Percentiles rank a stretch among this genome's conserved stretches.
Conservation (phyloP, 169 alveolate genomes). For the Eimeria nieschulzi region DNA sequence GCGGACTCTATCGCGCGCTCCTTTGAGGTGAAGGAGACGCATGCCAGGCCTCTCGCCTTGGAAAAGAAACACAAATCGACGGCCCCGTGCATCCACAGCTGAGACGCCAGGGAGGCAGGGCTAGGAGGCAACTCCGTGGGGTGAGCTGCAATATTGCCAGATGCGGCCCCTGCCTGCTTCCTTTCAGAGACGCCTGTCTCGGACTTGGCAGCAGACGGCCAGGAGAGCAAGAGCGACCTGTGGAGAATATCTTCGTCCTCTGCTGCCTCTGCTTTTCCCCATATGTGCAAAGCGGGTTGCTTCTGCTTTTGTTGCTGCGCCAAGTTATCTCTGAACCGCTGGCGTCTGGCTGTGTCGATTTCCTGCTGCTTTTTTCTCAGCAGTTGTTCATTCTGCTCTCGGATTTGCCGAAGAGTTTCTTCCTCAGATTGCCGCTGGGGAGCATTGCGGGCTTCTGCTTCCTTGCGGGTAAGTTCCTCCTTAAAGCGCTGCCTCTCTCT, state of each 20-base stretch:
- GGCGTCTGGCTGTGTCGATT: neutral
- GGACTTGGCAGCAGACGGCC: conserved; percentile 17
- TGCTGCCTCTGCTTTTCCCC: conserved; percentile 10
- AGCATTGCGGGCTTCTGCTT: conserved; percentile 24
- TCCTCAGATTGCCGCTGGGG: neutral
- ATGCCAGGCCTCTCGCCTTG: neutral
- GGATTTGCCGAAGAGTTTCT: neutral
- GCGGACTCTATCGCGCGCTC: conserved; percentile 70
- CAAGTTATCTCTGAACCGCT: neutral
- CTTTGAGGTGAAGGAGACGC: conserved; percentile 61
- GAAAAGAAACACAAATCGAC: conserved; percentile 50
- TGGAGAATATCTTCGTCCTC: conserved; percentile 46
- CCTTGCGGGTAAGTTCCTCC: conserved; percentile 46
- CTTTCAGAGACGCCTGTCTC: neutral
- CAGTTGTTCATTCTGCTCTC: conserved; percentile 28
- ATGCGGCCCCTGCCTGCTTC: conserved; percentile 14
- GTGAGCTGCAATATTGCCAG: neutral
- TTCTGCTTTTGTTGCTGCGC: conserved; percentile 18
- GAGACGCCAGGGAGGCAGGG: conserved; percentile 39
- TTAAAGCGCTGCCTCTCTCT: conserved; percentile 20
- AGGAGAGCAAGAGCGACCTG: conserved; percentile 57
- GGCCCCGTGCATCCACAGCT: conserved; percentile 28
- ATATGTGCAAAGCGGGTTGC: conserved; percentile 8
- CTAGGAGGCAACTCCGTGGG: neutral
- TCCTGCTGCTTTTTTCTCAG: neutral